phyloP scores from a whole-genome alignment of 129 eudicot genomes.

The Lonicera japonica region DNA sequence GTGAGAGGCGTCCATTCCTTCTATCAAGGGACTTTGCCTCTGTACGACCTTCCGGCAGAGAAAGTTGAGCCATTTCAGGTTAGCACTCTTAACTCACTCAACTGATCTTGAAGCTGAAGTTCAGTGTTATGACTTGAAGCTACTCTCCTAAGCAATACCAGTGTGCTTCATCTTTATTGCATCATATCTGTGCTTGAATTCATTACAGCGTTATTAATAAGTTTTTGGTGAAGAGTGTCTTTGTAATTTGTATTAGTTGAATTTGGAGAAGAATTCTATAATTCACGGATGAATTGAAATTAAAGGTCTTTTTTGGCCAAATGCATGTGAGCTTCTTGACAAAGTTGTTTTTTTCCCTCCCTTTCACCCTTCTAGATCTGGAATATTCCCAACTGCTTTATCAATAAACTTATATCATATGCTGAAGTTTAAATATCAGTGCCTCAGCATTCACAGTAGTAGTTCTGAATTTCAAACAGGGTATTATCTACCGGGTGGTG shows the following conservation, averaged over 20 bases:
- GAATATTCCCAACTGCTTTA: too few species aligned
- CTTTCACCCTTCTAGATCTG: too few species aligned
- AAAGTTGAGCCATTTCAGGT: constrained; percentile 15
- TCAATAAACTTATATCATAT: too few species aligned
- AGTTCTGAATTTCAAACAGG: constrained; percentile 5
- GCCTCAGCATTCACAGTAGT: background rate
- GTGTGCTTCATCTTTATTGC: background rate
- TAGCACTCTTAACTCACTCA: background rate
- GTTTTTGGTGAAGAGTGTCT: too few species aligned
- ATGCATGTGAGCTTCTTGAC: background rate
- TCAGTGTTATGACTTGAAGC: background rate
- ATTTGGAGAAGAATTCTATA: too few species aligned
- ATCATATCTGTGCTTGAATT: too few species aligned
- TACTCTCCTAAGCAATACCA: background rate
- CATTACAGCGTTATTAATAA: too few species aligned
- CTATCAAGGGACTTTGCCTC: constrained; percentile 25
- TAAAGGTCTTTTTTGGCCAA: background rate
- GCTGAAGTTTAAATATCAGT: too few species aligned
- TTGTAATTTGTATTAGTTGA: too few species aligned
- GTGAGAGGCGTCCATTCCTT: constrained; percentile 21
- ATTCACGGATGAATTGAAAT: background rate
- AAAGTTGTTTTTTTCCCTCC: too few species aligned
- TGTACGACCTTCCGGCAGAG: constrained; percentile 14
- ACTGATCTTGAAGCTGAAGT: background rate
- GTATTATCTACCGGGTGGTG: constrained; percentile 29